These are phyloP conservation scores for Cercospora zeina DNA, from an alignment of 2,329 filamentous ascomycete species.

Conservation along the genomic window DNA sequence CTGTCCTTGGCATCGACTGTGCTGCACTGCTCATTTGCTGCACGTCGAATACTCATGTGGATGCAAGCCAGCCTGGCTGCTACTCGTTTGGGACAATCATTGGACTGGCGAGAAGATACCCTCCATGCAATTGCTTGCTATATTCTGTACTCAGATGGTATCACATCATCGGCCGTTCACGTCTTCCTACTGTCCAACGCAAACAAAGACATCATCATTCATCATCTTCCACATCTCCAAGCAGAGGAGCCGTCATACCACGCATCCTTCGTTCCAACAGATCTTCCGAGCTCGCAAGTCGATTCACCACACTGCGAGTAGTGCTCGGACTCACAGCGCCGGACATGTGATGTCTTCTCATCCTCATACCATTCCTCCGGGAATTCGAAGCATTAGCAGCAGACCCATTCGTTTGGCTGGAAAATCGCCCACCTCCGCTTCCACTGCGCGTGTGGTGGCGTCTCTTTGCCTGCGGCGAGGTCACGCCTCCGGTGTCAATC, in stretches of 20 bases:
- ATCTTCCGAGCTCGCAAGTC: constrained; percentile 50
- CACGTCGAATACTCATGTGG: not conserved
- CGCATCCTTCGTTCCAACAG: constrained; percentile 52
- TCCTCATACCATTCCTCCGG: constrained; percentile 33
- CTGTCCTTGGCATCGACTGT: not conserved
- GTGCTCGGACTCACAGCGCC: constrained; percentile 35
- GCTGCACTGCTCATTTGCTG: not conserved
- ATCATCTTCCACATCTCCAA: constrained; percentile 12
- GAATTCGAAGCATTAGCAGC: constrained; percentile 22
- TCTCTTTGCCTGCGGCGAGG: constrained; percentile 14
- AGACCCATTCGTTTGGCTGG: constrained; percentile 21
- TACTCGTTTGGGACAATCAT: too few species aligned
- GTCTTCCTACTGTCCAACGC: not conserved
- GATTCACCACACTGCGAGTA: constrained; percentile 44
- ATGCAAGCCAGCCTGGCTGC: not conserved
- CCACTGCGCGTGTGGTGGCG: constrained; percentile 16
- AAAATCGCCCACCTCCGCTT: constrained; percentile 19
- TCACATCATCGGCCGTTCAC: not conserved
- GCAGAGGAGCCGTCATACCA: constrained; percentile 42
- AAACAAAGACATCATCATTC: not conserved
- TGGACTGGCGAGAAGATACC: not conserved
- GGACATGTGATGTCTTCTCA: constrained; percentile 33
- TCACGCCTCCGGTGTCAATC: constrained; percentile 18
- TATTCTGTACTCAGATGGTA: constrained; percentile 1
- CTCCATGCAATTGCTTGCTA: constrained; percentile 12